These are phyloP conservation scores for Sporothrix phasma DNA, from an alignment of 2,329 filamentous ascomycete genomes.

Conservation along the genomic window DNA sequence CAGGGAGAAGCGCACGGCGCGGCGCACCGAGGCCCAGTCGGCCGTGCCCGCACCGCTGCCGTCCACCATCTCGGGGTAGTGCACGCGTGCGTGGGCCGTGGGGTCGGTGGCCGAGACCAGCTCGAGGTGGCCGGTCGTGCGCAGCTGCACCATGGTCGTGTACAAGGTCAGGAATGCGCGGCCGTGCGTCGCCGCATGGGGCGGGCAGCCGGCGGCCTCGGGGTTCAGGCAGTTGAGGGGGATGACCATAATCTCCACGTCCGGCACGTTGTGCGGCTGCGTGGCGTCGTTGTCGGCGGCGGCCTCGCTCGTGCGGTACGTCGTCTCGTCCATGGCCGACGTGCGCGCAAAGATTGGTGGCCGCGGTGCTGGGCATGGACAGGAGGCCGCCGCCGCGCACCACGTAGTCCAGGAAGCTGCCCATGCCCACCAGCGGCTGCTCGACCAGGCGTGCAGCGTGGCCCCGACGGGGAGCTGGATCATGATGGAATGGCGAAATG, in stretches of 20 bases:
- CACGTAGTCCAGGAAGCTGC: constrained; percentile 24
- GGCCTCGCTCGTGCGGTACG: constrained; percentile 19
- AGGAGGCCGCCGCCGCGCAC: constrained; percentile 24
- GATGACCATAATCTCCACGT: constrained; percentile 28
- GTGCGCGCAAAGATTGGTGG: constrained; percentile 23
- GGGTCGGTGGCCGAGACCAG: constrained; percentile 28
- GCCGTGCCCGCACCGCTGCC: constrained; percentile 12
- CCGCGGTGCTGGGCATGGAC: constrained; percentile 17
- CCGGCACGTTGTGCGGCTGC: constrained; percentile 22
- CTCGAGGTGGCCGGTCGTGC: constrained; percentile 25
- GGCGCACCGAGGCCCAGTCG: constrained; percentile 23
- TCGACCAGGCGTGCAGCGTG: constrained; percentile 21
- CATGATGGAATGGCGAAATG: constrained; percentile 23
- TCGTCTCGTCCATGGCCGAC: constrained; percentile 22
- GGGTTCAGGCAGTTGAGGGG: constrained; percentile 30
- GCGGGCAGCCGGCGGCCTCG: constrained; percentile 20
- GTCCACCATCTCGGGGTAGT: constrained; percentile 26
- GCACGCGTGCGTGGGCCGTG: constrained; percentile 24
- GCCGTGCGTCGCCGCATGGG: constrained; percentile 4
- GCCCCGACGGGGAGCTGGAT: constrained; percentile 23
- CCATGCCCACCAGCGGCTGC: constrained; percentile 20
- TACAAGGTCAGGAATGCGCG: constrained; percentile 22
- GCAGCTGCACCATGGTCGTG: constrained; percentile 24
- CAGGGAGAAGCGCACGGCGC: constrained; percentile 26
- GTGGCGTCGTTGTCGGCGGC: constrained; percentile 19